These are phyloP conservation scores for Aphanomyces astaci DNA, from an alignment of 352 stramenopile genomes.

Conservation along the genomic window DNA sequence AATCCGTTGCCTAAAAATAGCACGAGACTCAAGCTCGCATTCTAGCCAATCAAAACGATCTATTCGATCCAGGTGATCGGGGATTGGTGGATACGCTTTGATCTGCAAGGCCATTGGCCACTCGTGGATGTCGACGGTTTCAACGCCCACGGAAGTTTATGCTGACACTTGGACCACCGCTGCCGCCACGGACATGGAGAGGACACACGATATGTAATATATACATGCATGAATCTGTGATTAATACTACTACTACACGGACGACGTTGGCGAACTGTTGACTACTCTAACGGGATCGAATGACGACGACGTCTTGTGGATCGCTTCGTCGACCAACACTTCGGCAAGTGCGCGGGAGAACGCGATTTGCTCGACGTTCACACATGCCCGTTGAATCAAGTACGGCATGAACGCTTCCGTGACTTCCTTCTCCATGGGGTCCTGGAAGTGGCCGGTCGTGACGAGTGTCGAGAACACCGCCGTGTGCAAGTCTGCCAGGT, in stretches of 20 bases:
- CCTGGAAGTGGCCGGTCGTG: slow-evolving; percentile 82
- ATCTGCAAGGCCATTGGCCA: not conserved
- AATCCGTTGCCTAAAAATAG: not conserved
- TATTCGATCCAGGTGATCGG: not conserved
- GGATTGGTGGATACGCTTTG: slow-evolving; percentile 4
- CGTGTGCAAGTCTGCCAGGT: slow-evolving; percentile 76
- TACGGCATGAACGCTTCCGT: slow-evolving; percentile 68
- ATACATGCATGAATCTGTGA: slow-evolving; percentile 8
- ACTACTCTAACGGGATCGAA: slow-evolving; percentile 6
- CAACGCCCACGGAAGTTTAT: not conserved
- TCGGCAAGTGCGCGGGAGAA: slow-evolving; percentile 15
- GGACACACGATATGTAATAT: not conserved
- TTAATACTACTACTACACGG: not conserved
- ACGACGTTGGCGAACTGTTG: not conserved
- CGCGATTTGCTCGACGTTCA: slow-evolving; percentile 19
- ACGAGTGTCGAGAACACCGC: slow-evolving; percentile 85
- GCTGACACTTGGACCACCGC: not conserved
- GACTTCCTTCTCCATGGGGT: slow-evolving; percentile 81
- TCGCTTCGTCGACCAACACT: not conserved
- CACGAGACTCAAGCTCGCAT: not conserved
- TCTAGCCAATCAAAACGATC: not conserved
- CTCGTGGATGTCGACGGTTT: not conserved
- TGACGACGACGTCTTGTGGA: not conserved
- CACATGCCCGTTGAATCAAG: slow-evolving; percentile 14
- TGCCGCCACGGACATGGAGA: not conserved